Evolutionary conservation across 2,329 filamentous ascomycete species (phyloP).

Genomic region (Trichothecium roseum): DNA sequence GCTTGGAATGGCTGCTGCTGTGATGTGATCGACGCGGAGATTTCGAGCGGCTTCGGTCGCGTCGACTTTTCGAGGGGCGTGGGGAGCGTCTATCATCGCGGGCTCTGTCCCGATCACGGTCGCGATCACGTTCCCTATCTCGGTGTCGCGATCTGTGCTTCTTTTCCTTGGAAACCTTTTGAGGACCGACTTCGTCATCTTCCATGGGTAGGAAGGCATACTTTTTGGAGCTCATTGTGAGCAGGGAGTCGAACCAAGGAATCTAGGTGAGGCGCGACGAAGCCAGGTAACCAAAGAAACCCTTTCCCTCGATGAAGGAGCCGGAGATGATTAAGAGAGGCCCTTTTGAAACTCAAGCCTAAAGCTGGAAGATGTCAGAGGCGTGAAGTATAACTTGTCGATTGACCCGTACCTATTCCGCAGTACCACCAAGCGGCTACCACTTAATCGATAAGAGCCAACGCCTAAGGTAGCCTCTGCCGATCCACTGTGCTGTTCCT

Average conservation of each 20-base stretch:
- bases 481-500: too few relatives aligned
- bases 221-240: slow-evolving; percentile 42
- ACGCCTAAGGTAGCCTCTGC: too few relatives aligned
- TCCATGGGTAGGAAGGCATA: slow-evolving; percentile 61
- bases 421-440: too few relatives aligned
- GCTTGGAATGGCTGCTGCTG: slow-evolving; percentile 22
- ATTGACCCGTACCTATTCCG: too few relatives aligned
- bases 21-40: slow-evolving; percentile 18
- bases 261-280: too few relatives aligned
- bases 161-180: slow-evolving; percentile 40
- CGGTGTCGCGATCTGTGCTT: slow-evolving; percentile 31
- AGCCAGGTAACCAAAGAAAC: too few relatives aligned
- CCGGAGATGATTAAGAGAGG: too few relatives aligned
- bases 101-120: slow-evolving; percentile 22
- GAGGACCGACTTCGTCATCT: slow-evolving; percentile 47
- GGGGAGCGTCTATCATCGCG: slow-evolving; percentile 9
- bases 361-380: too few relatives aligned
- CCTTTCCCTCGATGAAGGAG: too few relatives aligned
- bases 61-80: slow-evolving; percentile 6
- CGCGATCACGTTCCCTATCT: slow-evolving; percentile 19
- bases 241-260: neutral
- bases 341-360: too few relatives aligned
- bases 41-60: slow-evolving; percentile 17
- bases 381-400: too few relatives aligned
- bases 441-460: too few relatives aligned